These are phyloP conservation scores for Neonectria hederae DNA, from an alignment of 2,329 filamentous ascomycete genomes.

Conservation along the genomic window DNA sequence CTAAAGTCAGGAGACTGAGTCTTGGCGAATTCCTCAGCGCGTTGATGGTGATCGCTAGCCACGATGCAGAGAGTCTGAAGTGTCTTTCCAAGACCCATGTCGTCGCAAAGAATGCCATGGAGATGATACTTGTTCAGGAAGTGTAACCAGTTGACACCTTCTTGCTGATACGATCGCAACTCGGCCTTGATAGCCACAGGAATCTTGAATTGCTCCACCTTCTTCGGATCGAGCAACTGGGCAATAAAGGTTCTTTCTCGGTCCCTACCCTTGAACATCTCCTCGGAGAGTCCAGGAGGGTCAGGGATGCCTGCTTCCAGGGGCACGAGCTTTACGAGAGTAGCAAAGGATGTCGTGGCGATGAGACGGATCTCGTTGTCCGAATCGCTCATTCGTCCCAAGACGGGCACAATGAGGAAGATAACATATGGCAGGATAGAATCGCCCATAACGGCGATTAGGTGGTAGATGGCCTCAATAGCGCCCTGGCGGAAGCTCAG, in stretches of 20 bases:
- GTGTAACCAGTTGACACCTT: conserved; percentile 97
- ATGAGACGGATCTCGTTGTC: conserved; percentile 95
- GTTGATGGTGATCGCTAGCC: conserved; percentile 93
- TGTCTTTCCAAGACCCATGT: conserved; percentile 99
- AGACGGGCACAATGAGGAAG: conserved; percentile 95
- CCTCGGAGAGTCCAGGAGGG: conserved; percentile 88
- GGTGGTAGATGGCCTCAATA: conserved; percentile 93
- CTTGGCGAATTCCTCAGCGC: conserved; percentile 88
- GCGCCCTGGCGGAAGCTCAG: conserved; percentile 90
- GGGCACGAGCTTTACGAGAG: conserved; percentile 94
- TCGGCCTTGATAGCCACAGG: conserved; percentile 98
- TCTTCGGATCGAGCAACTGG: conserved; percentile 95
- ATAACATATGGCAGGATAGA: conserved; percentile 96
- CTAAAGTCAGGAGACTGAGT: conserved; percentile 82
- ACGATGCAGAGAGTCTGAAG: conserved; percentile 98
- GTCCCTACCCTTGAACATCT: conserved; percentile 89
- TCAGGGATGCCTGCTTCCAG: conserved; percentile 97
- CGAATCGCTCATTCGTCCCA: conserved; percentile 98
- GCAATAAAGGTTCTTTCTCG: conserved; percentile 95
- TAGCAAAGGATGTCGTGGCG: conserved; percentile 96
- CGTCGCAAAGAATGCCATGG: conserved; percentile 97
- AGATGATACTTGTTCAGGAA: conserved; percentile 98
- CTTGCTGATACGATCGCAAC: conserved; percentile 95
- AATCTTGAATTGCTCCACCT: conserved; percentile 92
- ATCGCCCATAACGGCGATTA: conserved; percentile 98